A percentile compares a stretch with the other conserved stretches of the same genome.
Evolutionary conservation across 2,329 filamentous ascomycete species (phyloP).

Genomic region (Trichoderma polysporum): DNA sequence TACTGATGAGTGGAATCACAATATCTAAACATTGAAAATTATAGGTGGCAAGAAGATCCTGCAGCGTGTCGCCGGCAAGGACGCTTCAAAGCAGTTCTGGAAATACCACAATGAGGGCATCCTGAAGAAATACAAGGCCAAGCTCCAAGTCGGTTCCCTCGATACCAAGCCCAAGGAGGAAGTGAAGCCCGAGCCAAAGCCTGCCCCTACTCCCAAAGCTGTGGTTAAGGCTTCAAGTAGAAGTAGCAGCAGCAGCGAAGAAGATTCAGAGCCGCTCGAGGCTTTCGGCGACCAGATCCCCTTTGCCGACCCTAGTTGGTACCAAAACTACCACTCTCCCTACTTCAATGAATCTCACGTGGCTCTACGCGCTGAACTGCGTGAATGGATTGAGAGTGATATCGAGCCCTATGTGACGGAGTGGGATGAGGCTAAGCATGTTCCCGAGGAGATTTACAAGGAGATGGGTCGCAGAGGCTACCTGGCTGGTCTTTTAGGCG

Average conservation of each 20-base stretch:
- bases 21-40: background rate
- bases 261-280: conserved; percentile 72
- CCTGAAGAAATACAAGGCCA: conserved; percentile 79
- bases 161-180: conserved; percentile 79
- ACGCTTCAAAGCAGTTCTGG: conserved; percentile 67
- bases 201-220: conserved; percentile 33
- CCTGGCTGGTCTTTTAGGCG: conserved; percentile 84
- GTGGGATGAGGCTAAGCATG: conserved; percentile 94
- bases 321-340: conserved; percentile 91
- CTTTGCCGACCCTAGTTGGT: conserved; percentile 91
- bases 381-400: conserved; percentile 85
- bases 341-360: conserved; percentile 96
- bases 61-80: conserved; percentile 62
- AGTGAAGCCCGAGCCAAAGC: conserved; percentile 43
- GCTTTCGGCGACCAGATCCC: conserved; percentile 84
- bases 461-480: conserved; percentile 93
- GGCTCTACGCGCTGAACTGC: conserved; percentile 84
- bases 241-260: conserved; percentile 49
- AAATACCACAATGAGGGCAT: conserved; percentile 83
- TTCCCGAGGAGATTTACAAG: conserved; percentile 88
- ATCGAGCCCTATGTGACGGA: conserved; percentile 91
- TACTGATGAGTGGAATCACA: background rate
- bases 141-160: conserved; percentile 81
- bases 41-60: conserved; percentile 65
- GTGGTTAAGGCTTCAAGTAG: conserved; percentile 33